Conservation (phyloP, 108 stramenopile species). For the Nitzschia putrida region DNA sequence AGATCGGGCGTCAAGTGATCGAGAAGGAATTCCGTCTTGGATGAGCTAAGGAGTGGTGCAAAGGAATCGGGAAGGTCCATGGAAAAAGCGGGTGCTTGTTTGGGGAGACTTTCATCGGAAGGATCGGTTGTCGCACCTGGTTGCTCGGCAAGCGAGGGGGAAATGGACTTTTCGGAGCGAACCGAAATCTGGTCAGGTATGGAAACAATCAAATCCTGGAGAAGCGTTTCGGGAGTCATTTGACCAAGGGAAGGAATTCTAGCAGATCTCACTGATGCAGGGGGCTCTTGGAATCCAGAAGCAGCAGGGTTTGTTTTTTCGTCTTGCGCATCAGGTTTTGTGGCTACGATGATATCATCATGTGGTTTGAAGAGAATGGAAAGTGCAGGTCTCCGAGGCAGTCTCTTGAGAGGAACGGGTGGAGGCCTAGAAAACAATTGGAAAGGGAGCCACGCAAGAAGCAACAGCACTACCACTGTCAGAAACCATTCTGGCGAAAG, state of each 20-base stretch:
- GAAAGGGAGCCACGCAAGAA: conserved; percentile 18
- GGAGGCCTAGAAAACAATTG: conserved; percentile 63
- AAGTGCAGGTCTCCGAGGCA: conserved; percentile 70
- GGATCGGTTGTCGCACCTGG: neutral
- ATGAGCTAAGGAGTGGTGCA: conserved; percentile 83
- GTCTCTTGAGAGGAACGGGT: conserved; percentile 64
- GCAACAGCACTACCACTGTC: neutral
- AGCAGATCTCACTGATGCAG: neutral
- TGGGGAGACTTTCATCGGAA: too few species aligned
- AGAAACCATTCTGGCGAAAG: neutral
- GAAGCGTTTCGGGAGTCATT: neutral
- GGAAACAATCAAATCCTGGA: neutral
- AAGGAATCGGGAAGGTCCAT: conserved; percentile 82
- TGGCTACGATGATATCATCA: conserved; percentile 33
- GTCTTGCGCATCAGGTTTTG: neutral
- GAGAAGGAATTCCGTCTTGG: conserved; percentile 68
- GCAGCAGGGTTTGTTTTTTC: neutral
- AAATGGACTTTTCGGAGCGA: neutral
- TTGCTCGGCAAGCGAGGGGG: conserved; percentile 17
- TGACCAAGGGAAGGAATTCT: neutral
- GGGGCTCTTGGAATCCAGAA: neutral
- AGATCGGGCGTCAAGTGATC: conserved; percentile 76
- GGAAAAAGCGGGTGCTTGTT: neutral
- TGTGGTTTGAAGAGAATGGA: conserved; percentile 83
- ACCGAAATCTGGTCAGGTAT: neutral